These are phyloP conservation scores for Claviceps quebecensis DNA, from an alignment of 2,329 filamentous ascomycete species.

Conservation along the genomic window DNA sequence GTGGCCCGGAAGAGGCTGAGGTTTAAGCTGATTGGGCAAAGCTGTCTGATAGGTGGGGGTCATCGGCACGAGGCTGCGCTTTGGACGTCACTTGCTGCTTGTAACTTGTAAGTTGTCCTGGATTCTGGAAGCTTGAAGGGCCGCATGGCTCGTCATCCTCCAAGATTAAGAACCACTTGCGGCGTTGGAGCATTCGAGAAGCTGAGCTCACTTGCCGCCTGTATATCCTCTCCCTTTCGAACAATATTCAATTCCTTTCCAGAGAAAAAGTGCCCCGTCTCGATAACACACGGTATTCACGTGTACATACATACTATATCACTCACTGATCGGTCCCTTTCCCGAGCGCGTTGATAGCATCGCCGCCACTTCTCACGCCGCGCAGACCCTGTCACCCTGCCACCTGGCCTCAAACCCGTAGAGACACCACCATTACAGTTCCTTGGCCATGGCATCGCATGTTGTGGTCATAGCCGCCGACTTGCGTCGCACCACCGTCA, in stretches of 20 bases:
- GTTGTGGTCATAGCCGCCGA: conserved; percentile 78
- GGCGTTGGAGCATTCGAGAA: conserved; percentile 5
- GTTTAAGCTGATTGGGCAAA: conserved; percentile 6
- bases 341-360: background rate
- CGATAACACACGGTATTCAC: no score
- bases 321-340: no score
- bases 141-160: background rate
- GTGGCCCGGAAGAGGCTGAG: conserved; percentile 7
- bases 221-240: no score
- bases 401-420: no score
- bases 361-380: background rate
- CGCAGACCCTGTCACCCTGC: no score
- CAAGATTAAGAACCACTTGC: background rate
- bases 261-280: no score
- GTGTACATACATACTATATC: no score
- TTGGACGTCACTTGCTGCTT: background rate
- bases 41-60: conserved; percentile 2
- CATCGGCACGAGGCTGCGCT: background rate
- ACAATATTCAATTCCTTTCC: no score
- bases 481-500: conserved; percentile 64
- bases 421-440: background rate
- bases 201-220: background rate
- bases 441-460: conserved; percentile 59
- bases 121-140: background rate
- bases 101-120: no score